Percentiles rank a stretch among this genome's conserved stretches.
These are phyloP conservation scores for Entomortierella lignicola DNA, from an alignment of 192 early-diverging fungal genomes.

Conservation along the genomic window DNA sequence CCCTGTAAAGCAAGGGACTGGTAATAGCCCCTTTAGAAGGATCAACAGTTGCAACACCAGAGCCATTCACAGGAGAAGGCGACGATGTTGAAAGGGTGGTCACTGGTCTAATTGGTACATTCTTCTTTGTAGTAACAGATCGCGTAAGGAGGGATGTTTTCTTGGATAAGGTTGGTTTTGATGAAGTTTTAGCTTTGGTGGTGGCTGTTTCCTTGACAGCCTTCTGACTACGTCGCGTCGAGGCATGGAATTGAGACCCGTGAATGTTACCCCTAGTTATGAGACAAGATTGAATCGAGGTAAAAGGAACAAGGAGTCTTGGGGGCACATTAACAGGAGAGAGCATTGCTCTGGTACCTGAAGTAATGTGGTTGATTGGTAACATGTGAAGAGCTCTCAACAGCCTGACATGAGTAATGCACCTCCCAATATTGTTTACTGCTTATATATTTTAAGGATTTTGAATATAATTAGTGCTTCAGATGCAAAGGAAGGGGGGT, in stretches of 20 bases:
- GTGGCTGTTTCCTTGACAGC: background rate
- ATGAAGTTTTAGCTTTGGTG: background rate
- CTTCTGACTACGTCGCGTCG: background rate
- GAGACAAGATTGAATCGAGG: background rate
- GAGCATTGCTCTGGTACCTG: background rate
- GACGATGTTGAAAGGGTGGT: background rate
- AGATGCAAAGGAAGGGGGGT: no score
- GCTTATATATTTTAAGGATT: no score
- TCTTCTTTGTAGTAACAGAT: background rate
- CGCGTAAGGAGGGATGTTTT: background rate
- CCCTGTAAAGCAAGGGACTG: background rate
- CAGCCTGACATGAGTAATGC: background rate
- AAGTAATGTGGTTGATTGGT: background rate
- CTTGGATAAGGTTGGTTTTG: background rate
- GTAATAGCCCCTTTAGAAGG: background rate
- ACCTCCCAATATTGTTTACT: no score
- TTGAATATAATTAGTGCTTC: no score
- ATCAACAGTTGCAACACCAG: background rate
- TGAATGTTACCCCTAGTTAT: background rate
- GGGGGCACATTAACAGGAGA: background rate
- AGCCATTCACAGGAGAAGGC: background rate
- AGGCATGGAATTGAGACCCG: background rate
- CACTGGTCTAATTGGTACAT: background rate
- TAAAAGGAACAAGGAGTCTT: background rate
- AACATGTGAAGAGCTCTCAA: background rate